Evolutionary conservation across 1,284 basidiomycete genomes (phyloP), one percentile per base, ranked within the genome.

Genomic region (Ustilago curta): DNA sequence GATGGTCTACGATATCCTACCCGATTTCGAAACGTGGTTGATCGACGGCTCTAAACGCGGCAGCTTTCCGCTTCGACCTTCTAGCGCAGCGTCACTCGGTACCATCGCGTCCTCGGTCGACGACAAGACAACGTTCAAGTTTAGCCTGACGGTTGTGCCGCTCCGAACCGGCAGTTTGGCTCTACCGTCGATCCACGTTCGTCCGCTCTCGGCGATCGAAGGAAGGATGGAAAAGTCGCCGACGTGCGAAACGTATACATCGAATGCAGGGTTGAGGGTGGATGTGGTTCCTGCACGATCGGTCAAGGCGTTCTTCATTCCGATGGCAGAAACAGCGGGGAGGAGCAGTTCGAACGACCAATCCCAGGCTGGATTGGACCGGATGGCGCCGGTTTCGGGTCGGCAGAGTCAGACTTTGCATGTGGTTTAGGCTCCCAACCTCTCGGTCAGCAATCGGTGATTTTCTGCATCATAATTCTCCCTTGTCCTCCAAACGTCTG

Each of bases 21-120:
- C 62, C 25, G 80, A 82, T 44, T 78, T 76, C 42, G 77, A 80
- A 23, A 64, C 57, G 19, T 83, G 82, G 82, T 54, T 81, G 16
- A 70, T 83, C 1, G 73, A 73, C 60, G 82, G 82, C 9, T 16
- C 25, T 3, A 80, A 79, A 29, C 66, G 76, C 27, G 77, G 77
- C 4, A 63, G 32, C 6, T 73, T 77, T 21, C 4, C 43, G 3
- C 19, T 74, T 8, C 12, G 31, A 18, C 37, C 18, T 16, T 42
- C 40, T 8, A 42, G n/a, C n/a, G 8, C 43, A 45, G 12, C 42
- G 12, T 35, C 44, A 8, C 37, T 21, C 12, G 35, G 16, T 16
- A 37, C 12, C 3, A 37, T 14, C 35, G 35, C 35, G 4, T 16
- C 60, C 4, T 29, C 52, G 7, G 16, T 35, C 19, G 8, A 16